Evolutionary conservation across 2,329 filamentous ascomycete species (phyloP).

Genomic region (Ceratocystis eucalypticola): DNA sequence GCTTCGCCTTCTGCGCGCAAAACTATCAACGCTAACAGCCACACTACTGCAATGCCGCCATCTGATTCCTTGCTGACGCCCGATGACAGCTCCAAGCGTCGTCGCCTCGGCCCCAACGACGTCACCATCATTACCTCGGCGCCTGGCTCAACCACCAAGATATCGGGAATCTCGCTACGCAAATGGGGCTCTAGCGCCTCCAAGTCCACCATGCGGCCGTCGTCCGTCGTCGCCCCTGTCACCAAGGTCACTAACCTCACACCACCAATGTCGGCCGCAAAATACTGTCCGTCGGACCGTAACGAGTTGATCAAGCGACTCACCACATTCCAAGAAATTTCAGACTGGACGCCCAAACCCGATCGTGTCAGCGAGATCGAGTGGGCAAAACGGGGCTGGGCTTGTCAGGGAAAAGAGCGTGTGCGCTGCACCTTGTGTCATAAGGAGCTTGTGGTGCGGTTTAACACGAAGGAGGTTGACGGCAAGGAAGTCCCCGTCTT

Average conservation of each 20-base stretch:
- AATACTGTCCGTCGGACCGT: constrained; percentile 78
- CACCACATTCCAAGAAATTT: constrained; percentile 80
- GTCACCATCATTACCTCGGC: constrained; percentile 25
- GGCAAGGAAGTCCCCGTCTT: constrained; percentile 41
- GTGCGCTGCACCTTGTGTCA: constrained; percentile 78
- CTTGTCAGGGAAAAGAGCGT: constrained; percentile 68
- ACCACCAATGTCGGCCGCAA: constrained; percentile 33
- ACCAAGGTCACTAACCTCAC: constrained; percentile 21
- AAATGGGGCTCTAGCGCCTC: constrained; percentile 28
- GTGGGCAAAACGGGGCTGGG: constrained; percentile 91
- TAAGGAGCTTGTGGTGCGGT: constrained; percentile 68
- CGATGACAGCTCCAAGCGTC: constrained; percentile 31
- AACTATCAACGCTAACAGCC: not conserved
- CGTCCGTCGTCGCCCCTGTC: not conserved
- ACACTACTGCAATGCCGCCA: not conserved
- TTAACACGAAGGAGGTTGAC: constrained; percentile 47
- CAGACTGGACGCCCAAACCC: constrained; percentile 87
- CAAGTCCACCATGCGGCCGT: not conserved
- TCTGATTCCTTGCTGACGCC: constrained; percentile 20
- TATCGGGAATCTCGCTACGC: constrained; percentile 32
- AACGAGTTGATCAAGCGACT: constrained; percentile 67
- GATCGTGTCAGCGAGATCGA: constrained; percentile 73
- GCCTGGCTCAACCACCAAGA: constrained; percentile 21
- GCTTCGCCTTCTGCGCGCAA: constrained; percentile 19
- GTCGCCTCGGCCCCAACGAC: constrained; percentile 35